Evolutionary conservation across 2,329 filamentous ascomycete species (phyloP).

Genomic region (Didymella arachidicola): DNA sequence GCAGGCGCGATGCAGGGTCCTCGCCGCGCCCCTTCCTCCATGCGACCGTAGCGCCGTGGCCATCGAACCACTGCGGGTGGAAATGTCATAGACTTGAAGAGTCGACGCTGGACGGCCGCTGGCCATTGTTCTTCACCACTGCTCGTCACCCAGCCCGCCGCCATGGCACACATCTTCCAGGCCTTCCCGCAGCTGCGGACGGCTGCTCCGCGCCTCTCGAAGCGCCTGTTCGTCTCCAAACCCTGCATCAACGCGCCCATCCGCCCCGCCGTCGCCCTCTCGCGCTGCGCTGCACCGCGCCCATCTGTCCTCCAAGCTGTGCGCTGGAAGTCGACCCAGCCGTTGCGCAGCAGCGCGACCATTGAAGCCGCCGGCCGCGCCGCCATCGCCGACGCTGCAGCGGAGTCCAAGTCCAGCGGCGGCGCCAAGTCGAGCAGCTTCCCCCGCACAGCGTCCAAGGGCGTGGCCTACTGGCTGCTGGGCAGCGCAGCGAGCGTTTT

Average conservation of each 20-base stretch:
- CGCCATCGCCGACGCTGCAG: constrained; percentile 23
- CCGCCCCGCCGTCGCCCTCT: constrained; percentile 24
- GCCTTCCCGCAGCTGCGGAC: constrained; percentile 49
- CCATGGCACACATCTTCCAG: constrained; percentile 50
- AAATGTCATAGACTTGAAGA: constrained; percentile 21
- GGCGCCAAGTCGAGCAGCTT: constrained; percentile 50
- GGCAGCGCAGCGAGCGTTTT: constrained; percentile 93
- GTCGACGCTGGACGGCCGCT: neutral
- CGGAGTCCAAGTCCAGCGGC: constrained; percentile 17
- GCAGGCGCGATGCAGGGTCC: constrained; percentile 18
- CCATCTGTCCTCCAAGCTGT: constrained; percentile 41
- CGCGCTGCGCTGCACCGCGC: constrained; percentile 29
- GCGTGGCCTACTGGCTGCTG: constrained; percentile 90
- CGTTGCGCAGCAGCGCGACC: constrained; percentile 35
- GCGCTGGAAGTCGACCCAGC: constrained; percentile 48
- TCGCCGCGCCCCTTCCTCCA: constrained; percentile 11
- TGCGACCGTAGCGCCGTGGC: neutral
- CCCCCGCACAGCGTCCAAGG: constrained; percentile 72
- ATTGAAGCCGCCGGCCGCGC: constrained; percentile 26
- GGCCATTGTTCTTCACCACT: constrained; percentile 8
- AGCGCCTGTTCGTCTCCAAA: constrained; percentile 46
- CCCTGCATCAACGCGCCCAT: constrained; percentile 44
- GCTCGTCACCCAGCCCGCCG: constrained; percentile 1
- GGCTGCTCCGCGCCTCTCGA: constrained; percentile 49
- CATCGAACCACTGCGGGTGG: constrained; percentile 16